Percentiles rank a stretch among this genome's conserved stretches.
Evolutionary conservation across 164 flowering plant species (phyloP).

Genomic region (Nymphaea colorata): DNA sequence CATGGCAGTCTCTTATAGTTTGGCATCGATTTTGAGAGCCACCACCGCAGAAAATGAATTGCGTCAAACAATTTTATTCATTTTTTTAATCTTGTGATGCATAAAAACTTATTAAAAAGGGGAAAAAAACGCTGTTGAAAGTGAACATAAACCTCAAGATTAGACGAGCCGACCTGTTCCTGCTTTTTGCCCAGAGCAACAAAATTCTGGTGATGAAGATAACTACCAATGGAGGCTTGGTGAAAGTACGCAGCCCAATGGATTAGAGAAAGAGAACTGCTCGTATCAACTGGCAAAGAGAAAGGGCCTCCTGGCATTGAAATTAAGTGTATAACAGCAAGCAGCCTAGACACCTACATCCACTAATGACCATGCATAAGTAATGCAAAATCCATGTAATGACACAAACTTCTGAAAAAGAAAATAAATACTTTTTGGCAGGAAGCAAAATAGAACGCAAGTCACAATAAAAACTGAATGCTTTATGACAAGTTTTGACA

Average conservation of each 20-base stretch:
- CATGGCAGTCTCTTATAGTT: no score
- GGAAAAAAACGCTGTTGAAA: no score
- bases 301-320: constrained; percentile 27
- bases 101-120: no score
- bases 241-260: constrained; percentile 92
- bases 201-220: constrained; percentile 38
- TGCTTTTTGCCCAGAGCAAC: constrained; percentile 21
- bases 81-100: no score
- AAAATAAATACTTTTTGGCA: background rate
- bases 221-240: constrained; percentile 86
- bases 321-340: constrained; percentile 41
- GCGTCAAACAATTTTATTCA: no score
- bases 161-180: background rate
- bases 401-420: background rate
- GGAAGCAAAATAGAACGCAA: no score
- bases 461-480: no score
- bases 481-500: no score
- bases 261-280: constrained; percentile 34
- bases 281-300: constrained; percentile 20
- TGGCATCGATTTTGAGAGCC: no score
- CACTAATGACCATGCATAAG: background rate
- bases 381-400: background rate
- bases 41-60: no score
- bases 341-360: constrained; percentile 75
- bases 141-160: background rate